Percentiles rank a stretch among this genome's conserved stretches.
Evolutionary conservation across 2,329 filamentous ascomycete species (phyloP).

Genomic region (Emergomyces pasteurianus): DNA sequence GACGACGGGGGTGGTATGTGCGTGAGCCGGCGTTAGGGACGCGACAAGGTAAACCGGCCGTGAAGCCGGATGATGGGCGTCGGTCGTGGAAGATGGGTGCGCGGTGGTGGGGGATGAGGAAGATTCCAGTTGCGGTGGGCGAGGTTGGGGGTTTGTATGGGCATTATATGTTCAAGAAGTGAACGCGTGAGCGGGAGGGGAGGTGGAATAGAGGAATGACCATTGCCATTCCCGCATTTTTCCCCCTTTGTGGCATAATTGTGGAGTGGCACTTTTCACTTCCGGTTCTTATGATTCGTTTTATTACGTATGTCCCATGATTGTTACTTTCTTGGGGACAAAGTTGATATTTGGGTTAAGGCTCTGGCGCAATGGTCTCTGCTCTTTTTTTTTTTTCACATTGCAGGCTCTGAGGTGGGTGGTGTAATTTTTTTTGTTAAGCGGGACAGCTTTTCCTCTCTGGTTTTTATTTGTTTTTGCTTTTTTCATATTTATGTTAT

Average conservation of each 20-base stretch:
- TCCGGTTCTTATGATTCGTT: neutral
- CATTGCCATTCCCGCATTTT: neutral
- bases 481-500: neutral
- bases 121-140: slow-evolving; percentile 43
- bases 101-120: slow-evolving; percentile 73
- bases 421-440: no score
- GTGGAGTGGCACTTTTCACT: neutral
- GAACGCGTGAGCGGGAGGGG: no score
- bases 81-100: slow-evolving; percentile 75
- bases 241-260: neutral
- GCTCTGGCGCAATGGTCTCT: neutral
- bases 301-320: neutral
- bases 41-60: slow-evolving; percentile 14
- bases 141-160: slow-evolving; percentile 49
- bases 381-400: neutral
- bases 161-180: slow-evolving; percentile 48
- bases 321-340: neutral
- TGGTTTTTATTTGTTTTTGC: no score
- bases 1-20: slow-evolving; percentile 58
- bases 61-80: slow-evolving; percentile 42
- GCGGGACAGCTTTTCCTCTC: neutral
- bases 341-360: neutral
- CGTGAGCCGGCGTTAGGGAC: slow-evolving; percentile 27
- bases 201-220: no score
- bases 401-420: no score